phyloP scores from a whole-genome alignment of 148 eudicot species.

The Rhododendron ferrugineum region DNA sequence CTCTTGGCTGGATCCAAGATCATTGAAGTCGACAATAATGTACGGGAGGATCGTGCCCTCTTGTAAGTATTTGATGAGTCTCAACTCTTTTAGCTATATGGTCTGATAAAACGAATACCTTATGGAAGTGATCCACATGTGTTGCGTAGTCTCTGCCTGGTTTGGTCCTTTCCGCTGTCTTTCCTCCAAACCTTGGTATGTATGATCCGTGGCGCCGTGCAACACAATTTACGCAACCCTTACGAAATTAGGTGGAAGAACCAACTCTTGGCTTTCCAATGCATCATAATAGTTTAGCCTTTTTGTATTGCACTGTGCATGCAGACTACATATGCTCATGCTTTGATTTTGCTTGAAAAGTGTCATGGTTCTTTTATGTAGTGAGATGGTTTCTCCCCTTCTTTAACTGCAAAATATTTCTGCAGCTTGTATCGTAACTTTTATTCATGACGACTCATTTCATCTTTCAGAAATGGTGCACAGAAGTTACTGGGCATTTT shows the following conservation, averaged over 20 bases:
- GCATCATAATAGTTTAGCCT: background rate
- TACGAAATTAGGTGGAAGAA: background rate
- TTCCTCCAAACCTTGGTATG: background rate
- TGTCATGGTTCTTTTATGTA: background rate
- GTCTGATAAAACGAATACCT: background rate
- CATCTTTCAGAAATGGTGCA: conserved; percentile 57
- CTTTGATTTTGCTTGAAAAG: background rate
- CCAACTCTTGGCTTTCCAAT: background rate
- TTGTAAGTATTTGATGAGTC: conserved; percentile 38
- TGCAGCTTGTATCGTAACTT: background rate
- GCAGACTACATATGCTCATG: background rate
- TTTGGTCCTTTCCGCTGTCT: background rate
- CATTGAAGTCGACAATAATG: conserved; percentile 87
- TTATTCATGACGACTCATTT: background rate
- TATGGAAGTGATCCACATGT: background rate
- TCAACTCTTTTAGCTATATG: background rate
- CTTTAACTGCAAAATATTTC: background rate
- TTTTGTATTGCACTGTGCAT: background rate
- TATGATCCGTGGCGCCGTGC: too few species aligned
- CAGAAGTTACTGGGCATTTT: conserved; percentile 81
- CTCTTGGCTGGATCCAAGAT: conserved; percentile 89
- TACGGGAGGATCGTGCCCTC: conserved; percentile 84
- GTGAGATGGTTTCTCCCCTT: background rate
- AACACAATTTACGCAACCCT: background rate
- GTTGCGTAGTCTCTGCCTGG: background rate